These are phyloP conservation scores for Albifimbria verrucaria DNA, from an alignment of 2,329 filamentous ascomycete genomes.

Conservation along the genomic window DNA sequence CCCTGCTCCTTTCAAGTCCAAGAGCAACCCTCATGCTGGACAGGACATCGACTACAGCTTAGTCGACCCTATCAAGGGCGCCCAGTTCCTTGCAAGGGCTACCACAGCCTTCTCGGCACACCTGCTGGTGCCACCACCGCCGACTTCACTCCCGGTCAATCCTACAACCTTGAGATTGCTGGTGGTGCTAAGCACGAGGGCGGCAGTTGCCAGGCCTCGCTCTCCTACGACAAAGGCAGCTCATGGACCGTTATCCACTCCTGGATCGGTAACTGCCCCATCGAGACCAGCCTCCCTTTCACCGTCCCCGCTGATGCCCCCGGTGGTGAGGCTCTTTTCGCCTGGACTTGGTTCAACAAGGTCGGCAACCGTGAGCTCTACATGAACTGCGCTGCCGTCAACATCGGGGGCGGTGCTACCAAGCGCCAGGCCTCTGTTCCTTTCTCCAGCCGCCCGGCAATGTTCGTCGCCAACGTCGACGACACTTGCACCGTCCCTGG, in stretches of 20 bases:
- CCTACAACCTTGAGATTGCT: constrained; percentile 50
- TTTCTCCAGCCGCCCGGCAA: constrained; percentile 53
- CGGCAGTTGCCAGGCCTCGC: constrained; percentile 60
- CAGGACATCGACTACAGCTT: constrained; percentile 64
- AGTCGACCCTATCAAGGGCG: constrained; percentile 64
- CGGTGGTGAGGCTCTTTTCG: constrained; percentile 48
- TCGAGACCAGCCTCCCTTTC: constrained; percentile 37
- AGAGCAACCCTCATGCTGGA: constrained; percentile 42
- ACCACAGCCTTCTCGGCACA: constrained; percentile 29
- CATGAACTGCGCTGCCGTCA: constrained; percentile 64
- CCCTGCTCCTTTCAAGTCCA: constrained; percentile 48
- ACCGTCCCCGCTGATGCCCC: constrained; percentile 50
- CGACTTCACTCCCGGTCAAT: constrained; percentile 49
- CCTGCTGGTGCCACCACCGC: constrained; percentile 38
- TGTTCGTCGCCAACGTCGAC: constrained; percentile 65
- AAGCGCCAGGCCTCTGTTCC: constrained; percentile 9
- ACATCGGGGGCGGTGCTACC: constrained; percentile 33
- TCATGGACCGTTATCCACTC: constrained; percentile 52
- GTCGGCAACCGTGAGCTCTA: constrained; percentile 66
- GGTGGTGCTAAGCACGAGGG: constrained; percentile 53
- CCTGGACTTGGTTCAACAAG: constrained; percentile 64
- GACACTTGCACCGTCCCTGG: constrained; percentile 54
- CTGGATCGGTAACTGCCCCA: constrained; percentile 33
- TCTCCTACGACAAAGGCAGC: constrained; percentile 58
- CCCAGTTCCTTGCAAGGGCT: constrained; percentile 72